phyloP scores from a whole-genome alignment of 768 basidiomycete species.

The Leccinum uliginosum region DNA sequence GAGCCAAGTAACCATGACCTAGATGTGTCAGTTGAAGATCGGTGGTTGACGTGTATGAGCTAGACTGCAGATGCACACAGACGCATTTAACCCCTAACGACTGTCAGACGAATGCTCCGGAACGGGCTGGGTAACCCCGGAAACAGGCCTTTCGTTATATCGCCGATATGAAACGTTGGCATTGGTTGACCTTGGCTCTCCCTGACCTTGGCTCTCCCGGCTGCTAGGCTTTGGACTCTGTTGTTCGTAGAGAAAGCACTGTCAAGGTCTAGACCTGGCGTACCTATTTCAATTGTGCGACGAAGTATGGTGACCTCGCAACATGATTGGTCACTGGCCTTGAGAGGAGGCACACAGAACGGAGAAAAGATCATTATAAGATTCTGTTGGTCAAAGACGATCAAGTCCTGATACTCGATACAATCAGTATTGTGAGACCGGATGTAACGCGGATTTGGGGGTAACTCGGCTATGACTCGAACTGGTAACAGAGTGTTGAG shows the following conservation, averaged over 20 bases:
- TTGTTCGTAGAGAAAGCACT: neutral
- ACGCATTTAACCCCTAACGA: neutral
- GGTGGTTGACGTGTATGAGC: neutral
- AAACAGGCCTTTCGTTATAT: neutral
- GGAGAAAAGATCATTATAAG: too few species aligned
- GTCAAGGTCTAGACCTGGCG: too few species aligned
- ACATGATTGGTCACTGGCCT: neutral
- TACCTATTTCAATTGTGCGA: neutral
- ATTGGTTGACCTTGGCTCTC: neutral
- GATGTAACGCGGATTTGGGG: neutral
- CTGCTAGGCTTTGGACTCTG: neutral
- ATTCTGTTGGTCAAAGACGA: neutral
- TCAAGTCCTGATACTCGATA: neutral
- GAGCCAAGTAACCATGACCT: slow-evolving; percentile 7
- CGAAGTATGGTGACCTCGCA: neutral
- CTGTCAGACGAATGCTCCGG: neutral
- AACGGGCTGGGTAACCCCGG: neutral
- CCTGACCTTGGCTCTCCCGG: too few species aligned
- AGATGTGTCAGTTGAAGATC: neutral
- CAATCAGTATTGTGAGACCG: neutral
- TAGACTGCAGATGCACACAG: neutral
- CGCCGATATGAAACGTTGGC: neutral
- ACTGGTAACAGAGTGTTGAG: neutral
- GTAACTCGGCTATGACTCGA: neutral
- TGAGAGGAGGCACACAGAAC: neutral